phyloP scores from a whole-genome alignment of 805 yeast species.

The Metschnikowia lunata region DNA sequence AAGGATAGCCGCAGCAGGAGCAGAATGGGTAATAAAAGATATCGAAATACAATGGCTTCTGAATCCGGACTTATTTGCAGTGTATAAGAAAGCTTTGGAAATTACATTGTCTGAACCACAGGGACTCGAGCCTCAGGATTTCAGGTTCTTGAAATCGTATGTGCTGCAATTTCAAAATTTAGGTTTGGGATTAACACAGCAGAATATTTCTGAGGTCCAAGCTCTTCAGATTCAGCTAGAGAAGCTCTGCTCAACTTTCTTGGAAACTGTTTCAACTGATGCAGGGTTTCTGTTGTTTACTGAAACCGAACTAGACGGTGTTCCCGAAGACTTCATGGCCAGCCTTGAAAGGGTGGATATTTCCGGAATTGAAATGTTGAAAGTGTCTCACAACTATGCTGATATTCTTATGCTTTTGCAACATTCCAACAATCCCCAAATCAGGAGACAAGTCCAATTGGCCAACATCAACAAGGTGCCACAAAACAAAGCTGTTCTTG shows the following conservation, averaged over 20 bases:
- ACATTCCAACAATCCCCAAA: constrained; percentile 56
- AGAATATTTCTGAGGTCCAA: no score
- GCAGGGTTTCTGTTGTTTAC: constrained; percentile 59
- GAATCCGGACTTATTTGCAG: no score
- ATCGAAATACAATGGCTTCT: no score
- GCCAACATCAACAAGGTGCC: constrained; percentile 63
- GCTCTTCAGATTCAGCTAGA: no score
- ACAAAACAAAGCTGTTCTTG: constrained; percentile 56
- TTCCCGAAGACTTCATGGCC: constrained; percentile 53
- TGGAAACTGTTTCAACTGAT: constrained; percentile 66
- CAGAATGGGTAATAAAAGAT: constrained; percentile 47
- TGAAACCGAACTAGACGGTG: constrained; percentile 63
- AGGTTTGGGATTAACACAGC: no score
- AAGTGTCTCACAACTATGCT: constrained; percentile 78
- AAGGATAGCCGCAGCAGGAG: constrained; percentile 65
- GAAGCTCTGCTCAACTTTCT: constrained; percentile 33
- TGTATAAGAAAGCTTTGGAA: no score
- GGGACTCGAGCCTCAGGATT: constrained; percentile 45
- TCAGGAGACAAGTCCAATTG: constrained; percentile 60
- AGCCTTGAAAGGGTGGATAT: constrained; percentile 22
- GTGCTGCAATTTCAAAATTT: constrained; percentile 17
- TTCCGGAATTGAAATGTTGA: constrained; percentile 19
- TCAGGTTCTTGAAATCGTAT: constrained; percentile 51
- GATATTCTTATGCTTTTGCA: constrained; percentile 71
- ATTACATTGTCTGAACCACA: no score